phyloP scores from a whole-genome alignment of 2,329 filamentous ascomycete species.

The Raffaelea arxii region DNA sequence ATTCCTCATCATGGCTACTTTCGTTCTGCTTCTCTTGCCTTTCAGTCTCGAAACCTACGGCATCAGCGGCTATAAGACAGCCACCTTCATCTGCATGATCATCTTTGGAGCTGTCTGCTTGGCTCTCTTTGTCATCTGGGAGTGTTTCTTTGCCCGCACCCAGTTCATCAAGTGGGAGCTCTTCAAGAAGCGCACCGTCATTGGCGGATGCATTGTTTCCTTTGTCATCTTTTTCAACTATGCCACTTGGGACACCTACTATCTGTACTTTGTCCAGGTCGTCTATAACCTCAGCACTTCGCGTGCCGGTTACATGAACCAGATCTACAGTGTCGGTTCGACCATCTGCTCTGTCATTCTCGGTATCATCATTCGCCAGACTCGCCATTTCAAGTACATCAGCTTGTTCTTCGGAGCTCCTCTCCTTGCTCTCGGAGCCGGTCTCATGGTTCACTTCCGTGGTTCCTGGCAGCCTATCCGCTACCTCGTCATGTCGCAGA shows the following conservation, averaged over 20 bases:
- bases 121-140: slow-evolving; percentile 37
- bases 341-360: slow-evolving; percentile 1
- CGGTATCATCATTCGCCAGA: slow-evolving; percentile 27
- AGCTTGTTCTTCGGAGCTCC: slow-evolving; percentile 34
- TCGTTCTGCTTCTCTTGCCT: slow-evolving; percentile 53
- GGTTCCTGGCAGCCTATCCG: slow-evolving; percentile 34
- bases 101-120: slow-evolving; percentile 51
- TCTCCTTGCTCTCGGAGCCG: slow-evolving; percentile 41
- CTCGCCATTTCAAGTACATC: slow-evolving; percentile 36
- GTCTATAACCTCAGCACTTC: slow-evolving; percentile 37
- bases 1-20: slow-evolving; percentile 44
- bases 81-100: slow-evolving; percentile 49
- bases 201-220: slow-evolving; percentile 40
- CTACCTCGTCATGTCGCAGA: slow-evolving; percentile 47
- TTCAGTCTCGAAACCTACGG: slow-evolving; percentile 45
- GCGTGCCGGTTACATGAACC: slow-evolving; percentile 42
- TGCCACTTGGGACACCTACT: slow-evolving; percentile 28
- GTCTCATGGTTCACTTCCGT: slow-evolving; percentile 49
- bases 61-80: slow-evolving; percentile 39
- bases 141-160: slow-evolving; percentile 44
- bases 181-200: slow-evolving; percentile 42
- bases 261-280: slow-evolving; percentile 45
- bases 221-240: slow-evolving; percentile 5
- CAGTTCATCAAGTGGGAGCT: slow-evolving; percentile 28
- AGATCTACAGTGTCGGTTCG: background rate